phyloP scores from a whole-genome alignment of 139 green algal species.

The Haematococcus lacustris region DNA sequence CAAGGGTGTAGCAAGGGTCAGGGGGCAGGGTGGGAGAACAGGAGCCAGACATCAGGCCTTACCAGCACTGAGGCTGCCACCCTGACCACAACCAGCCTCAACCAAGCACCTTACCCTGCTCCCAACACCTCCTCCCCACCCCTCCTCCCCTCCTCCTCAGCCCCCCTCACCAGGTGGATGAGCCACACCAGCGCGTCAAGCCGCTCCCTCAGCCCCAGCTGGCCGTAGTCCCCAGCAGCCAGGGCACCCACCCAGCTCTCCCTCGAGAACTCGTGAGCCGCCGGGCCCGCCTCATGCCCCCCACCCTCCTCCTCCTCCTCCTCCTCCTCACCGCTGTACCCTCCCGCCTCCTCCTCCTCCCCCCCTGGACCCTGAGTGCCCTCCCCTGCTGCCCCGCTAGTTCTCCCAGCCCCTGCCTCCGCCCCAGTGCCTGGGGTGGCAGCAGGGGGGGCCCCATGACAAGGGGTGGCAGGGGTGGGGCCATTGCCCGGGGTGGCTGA shows the following conservation, averaged over 20 bases:
- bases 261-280: constrained; percentile 34
- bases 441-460: background rate
- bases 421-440: background rate
- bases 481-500: background rate
- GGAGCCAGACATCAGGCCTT: too few relatives aligned
- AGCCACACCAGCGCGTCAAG: constrained; percentile 56
- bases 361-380: background rate
- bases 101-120: too few relatives aligned
- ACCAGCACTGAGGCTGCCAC: too few relatives aligned
- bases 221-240: constrained; percentile 45
- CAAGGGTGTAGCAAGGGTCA: too few relatives aligned
- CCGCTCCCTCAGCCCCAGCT: constrained; percentile 45
- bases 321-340: background rate
- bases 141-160: too few relatives aligned
- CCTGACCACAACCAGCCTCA: too few relatives aligned
- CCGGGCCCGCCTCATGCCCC: constrained; percentile 21
- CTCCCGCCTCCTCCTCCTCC: background rate
- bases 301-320: constrained; percentile 16
- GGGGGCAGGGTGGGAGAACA: too few relatives aligned
- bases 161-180: constrained; percentile 34
- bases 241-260: constrained; percentile 46
- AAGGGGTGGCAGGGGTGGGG: too few relatives aligned
- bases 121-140: too few relatives aligned
- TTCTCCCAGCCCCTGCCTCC: too few relatives aligned
- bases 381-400: background rate